Conservation (phyloP, 1,284 basidiomycete genomes). For the Blastosporella zonata region DNA sequence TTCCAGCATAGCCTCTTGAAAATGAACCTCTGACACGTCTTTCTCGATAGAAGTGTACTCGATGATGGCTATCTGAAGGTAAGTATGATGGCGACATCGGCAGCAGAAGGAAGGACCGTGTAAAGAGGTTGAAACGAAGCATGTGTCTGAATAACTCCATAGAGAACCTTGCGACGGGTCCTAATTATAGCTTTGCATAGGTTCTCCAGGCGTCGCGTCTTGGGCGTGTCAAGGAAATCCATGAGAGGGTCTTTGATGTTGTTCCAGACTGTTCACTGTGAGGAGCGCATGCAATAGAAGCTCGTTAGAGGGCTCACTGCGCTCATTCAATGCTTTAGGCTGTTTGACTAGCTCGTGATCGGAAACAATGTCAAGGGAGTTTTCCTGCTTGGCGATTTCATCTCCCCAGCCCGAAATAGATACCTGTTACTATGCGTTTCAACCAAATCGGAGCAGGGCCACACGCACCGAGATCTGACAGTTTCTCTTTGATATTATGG, state of each 20-base stretch:
- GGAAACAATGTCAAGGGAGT: not conserved
- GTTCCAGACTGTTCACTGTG: conserved; percentile 6
- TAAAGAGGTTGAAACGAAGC: conserved; percentile 13
- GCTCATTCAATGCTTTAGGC: conserved; percentile 12
- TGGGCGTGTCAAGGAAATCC: conserved; percentile 9
- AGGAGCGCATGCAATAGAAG: too few species aligned
- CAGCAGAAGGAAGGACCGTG: conserved; percentile 9
- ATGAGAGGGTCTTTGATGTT: conserved; percentile 11
- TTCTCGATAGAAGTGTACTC: conserved; percentile 13
- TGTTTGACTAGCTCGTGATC: conserved; percentile 15
- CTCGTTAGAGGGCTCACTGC: too few species aligned
- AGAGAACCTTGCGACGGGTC: conserved; percentile 9
- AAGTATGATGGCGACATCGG: conserved; percentile 12
- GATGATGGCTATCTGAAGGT: conserved; percentile 10
- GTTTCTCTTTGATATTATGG: conserved; percentile 6
- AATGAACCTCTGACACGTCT: conserved; percentile 11
- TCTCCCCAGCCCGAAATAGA: conserved; percentile 7
- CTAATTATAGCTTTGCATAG: conserved; percentile 2
- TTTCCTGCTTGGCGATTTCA: conserved; percentile 6
- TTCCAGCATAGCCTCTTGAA: conserved; percentile 11
- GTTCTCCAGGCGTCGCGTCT: conserved; percentile 3
- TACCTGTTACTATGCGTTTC: too few species aligned
- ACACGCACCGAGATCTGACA: conserved; percentile 7
- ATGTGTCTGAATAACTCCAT: conserved; percentile 7
- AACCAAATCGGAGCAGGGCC: not conserved